Evolutionary conservation across 108 stramenopile genomes (phyloP).

Genomic region (Cyclotella distinguenda): DNA sequence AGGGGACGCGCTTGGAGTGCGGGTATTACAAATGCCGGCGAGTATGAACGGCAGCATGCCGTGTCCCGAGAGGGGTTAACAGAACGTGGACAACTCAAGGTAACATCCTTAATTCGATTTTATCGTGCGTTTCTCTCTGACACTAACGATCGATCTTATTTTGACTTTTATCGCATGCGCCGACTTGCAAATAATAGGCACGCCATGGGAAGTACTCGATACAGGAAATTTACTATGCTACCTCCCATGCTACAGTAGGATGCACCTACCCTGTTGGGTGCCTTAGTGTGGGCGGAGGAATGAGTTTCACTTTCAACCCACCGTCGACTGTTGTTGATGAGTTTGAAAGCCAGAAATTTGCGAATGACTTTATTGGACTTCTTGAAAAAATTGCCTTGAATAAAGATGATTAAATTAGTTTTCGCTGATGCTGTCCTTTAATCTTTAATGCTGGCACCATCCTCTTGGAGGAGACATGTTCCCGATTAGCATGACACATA

Average conservation of each 20-base stretch:
- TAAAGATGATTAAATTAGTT: too few relatives aligned
- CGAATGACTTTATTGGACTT: conserved; percentile 1
- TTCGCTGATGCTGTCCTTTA: too few relatives aligned
- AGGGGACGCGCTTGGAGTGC: conserved; percentile 18
- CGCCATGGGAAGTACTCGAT: conserved; percentile 1
- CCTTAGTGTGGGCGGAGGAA: conserved; percentile 14
- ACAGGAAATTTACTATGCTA: conserved; percentile 20
- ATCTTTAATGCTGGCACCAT: too few relatives aligned
- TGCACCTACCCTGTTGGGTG: conserved; percentile 4
- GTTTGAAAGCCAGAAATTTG: background rate
- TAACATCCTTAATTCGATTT: too few relatives aligned
- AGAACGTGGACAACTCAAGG: conserved; percentile 1
- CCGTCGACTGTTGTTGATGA: background rate
- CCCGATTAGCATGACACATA: too few relatives aligned
- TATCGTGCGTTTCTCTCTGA: too few relatives aligned
- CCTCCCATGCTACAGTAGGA: conserved; percentile 10
- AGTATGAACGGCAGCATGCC: conserved; percentile 4
- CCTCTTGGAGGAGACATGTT: too few relatives aligned
- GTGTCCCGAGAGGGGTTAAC: background rate
- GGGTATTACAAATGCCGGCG: conserved; percentile 23
- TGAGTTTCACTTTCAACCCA: conserved; percentile 10
- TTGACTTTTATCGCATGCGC: background rate
- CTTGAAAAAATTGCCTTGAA: background rate
- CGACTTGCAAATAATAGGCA: background rate
- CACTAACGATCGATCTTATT: too few relatives aligned